A percentile compares a stretch with the other conserved stretches of the same genome.
Evolutionary conservation across 441 rosid genomes (phyloP).

Genomic region (Pelargonium australe): DNA sequence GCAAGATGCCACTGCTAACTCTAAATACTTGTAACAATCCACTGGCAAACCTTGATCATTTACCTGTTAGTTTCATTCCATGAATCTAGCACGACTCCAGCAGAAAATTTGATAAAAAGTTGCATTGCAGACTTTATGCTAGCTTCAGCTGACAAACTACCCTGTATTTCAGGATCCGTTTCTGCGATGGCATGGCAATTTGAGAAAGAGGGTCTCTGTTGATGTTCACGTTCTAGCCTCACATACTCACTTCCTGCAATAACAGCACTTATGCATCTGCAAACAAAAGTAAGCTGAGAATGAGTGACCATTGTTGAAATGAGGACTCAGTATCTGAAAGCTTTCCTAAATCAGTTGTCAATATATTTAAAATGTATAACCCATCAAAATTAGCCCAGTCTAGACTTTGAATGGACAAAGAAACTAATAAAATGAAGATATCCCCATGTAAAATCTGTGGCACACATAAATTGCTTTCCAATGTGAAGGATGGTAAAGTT

Average conservation of each 20-base stretch:
- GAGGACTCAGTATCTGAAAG: background rate
- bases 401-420: background rate
- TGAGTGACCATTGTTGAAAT: background rate
- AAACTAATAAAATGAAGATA: background rate
- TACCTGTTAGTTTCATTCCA: constrained; percentile 88
- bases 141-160: constrained; percentile 74
- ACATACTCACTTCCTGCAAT: constrained; percentile 86
- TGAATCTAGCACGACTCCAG: constrained; percentile 80
- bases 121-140: constrained; percentile 90
- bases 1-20: background rate
- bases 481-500: background rate
- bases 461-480: background rate
- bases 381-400: background rate
- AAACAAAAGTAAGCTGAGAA: constrained; percentile 16
- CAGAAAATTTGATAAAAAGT: constrained; percentile 79
- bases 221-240: constrained; percentile 81
- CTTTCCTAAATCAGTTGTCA: constrained; percentile 1
- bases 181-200: constrained; percentile 63
- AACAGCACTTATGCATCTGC: constrained; percentile 88
- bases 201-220: constrained; percentile 59
- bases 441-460: background rate
- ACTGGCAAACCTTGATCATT: constrained; percentile 10
- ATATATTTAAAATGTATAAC: background rate
- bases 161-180: constrained; percentile 61
- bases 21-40: background rate